phyloP scores from a whole-genome alignment of 2,329 filamentous ascomycete species.

The Pseudogymnoascus sp. region DNA sequence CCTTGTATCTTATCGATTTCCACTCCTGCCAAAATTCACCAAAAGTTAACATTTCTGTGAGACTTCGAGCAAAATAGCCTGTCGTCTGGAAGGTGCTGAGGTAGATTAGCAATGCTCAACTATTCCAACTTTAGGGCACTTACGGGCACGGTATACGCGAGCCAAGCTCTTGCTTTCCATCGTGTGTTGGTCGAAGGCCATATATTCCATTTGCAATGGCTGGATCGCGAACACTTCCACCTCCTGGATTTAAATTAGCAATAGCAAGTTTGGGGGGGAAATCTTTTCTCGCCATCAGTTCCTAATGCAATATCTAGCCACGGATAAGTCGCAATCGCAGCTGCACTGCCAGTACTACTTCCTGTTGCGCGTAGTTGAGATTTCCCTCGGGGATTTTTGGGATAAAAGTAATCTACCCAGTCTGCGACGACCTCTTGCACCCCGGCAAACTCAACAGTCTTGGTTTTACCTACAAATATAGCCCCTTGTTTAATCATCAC shows the following conservation, averaged over 20 bases:
- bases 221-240: neutral
- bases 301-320: constrained; percentile 45
- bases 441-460: constrained; percentile 40
- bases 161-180: neutral
- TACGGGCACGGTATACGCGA: neutral
- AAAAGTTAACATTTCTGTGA: neutral
- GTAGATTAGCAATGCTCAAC: neutral
- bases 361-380: constrained; percentile 40
- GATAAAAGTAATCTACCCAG: constrained; percentile 36
- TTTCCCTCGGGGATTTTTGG: constrained; percentile 41
- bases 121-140: neutral
- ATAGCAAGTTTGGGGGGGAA: too few species aligned
- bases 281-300: constrained; percentile 36
- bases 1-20: neutral
- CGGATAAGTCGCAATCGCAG: constrained; percentile 36
- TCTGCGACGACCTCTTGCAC: constrained; percentile 31
- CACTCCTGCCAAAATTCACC: neutral
- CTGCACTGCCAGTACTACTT: constrained; percentile 40
- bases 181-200: neutral
- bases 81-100: neutral
- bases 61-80: neutral
- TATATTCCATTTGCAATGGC: too few species aligned
- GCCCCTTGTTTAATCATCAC: constrained; percentile 54
- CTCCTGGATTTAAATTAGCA: neutral
- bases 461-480: constrained; percentile 46